These are phyloP conservation scores for Stephania japonica DNA, from an alignment of 164 flowering plant genomes.

Conservation along the genomic window DNA sequence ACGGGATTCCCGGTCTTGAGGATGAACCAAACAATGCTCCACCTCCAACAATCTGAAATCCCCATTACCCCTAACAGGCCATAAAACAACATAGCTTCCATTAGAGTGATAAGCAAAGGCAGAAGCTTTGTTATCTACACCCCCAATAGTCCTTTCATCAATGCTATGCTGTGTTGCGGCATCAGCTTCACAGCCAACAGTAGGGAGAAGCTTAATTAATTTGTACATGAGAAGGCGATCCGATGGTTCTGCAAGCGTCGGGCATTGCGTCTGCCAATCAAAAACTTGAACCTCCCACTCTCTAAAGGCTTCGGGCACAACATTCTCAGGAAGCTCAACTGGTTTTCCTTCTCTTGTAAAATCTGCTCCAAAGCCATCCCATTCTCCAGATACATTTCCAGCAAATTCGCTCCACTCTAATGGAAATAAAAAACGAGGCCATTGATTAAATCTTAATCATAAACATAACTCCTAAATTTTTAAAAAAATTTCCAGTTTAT, in stretches of 20 bases:
- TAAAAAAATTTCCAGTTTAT: no score
- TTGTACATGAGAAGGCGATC: slow-evolving; percentile 44
- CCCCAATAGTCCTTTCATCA: slow-evolving; percentile 55
- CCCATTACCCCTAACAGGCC: slow-evolving; percentile 37
- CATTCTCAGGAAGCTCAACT: slow-evolving; percentile 77
- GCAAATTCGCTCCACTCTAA: slow-evolving; percentile 74
- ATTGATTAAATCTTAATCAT: no score
- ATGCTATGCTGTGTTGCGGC: slow-evolving; percentile 70
- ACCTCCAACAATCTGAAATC: slow-evolving; percentile 38
- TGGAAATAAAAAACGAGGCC: not conserved
- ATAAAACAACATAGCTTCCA: slow-evolving; percentile 73
- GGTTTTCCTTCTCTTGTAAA: slow-evolving; percentile 64
- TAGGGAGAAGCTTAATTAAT: slow-evolving; percentile 71
- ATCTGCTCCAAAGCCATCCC: slow-evolving; percentile 96
- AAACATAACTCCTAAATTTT: no score
- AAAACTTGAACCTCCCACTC: slow-evolving; percentile 96
- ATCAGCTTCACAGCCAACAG: slow-evolving; percentile 99
- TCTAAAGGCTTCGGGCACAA: slow-evolving; percentile 82
- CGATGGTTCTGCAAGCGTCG: slow-evolving; percentile 61
- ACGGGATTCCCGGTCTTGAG: slow-evolving; percentile 61
- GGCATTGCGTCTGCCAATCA: slow-evolving; percentile 98
- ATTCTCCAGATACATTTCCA: slow-evolving; percentile 77
- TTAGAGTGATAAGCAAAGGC: slow-evolving; percentile 62
- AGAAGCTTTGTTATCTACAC: slow-evolving; percentile 27
- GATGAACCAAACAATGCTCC: slow-evolving; percentile 87